A percentile compares a stretch with the other conserved stretches of the same genome.
Conservation (phyloP, 75 land plant species). For the Sequoiadendron giganteum region DNA sequence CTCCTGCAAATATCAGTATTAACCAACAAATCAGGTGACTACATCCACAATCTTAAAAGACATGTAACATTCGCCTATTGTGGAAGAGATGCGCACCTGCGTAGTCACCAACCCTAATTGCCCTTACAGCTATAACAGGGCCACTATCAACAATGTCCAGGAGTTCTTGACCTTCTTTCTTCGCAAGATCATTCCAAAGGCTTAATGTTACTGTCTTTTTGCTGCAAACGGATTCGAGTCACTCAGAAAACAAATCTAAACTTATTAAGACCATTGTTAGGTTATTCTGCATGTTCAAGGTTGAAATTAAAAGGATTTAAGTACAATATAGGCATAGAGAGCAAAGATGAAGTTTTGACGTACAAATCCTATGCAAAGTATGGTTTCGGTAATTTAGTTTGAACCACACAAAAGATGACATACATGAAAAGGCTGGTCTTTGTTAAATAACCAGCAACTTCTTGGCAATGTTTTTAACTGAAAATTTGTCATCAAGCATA, state of each 20-base stretch:
- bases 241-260: not conserved
- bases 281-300: not conserved
- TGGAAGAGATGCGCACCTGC: conserved; percentile 47
- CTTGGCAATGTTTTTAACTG: not conserved
- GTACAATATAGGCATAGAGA: not conserved
- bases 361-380: not conserved
- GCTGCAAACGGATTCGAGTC: conserved; percentile 31
- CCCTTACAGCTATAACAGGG: conserved; percentile 74
- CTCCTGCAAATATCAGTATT: conserved; percentile 38
- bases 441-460: not conserved
- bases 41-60: not conserved
- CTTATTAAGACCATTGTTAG: not conserved
- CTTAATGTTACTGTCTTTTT: conserved; percentile 78
- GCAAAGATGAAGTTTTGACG: not conserved
- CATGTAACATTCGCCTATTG: not conserved
- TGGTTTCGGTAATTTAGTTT: no score
- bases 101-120: conserved; percentile 79
- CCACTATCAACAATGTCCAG: conserved; percentile 58
- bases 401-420: not conserved
- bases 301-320: not conserved
- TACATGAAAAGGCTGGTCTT: not conserved
- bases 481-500: no score
- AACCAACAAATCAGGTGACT: not conserved
- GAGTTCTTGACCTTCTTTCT: conserved; percentile 69
- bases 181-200: conserved; percentile 87